Evolutionary conservation across 495 filamentous ascomycete genomes (phyloP).

Genomic region (Neurospora sp.): DNA sequence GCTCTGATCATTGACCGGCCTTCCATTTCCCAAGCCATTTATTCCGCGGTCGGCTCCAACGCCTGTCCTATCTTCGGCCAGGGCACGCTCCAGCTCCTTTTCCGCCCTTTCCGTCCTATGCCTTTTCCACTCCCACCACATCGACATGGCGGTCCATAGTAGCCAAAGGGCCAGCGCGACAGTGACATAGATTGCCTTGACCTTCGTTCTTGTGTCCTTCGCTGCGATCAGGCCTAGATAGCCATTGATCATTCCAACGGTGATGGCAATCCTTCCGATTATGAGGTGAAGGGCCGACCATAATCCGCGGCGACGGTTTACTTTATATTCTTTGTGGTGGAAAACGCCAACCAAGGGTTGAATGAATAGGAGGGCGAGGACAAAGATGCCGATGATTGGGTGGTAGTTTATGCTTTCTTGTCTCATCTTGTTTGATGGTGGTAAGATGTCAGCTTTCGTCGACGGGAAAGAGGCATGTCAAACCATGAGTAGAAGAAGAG

Average conservation of each 20-base stretch:
- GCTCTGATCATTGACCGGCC: background rate
- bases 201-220: background rate
- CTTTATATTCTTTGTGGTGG: constrained; percentile 48
- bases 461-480: too few species aligned
- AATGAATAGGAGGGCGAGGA: constrained; percentile 41
- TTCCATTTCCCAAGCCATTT: background rate
- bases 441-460: background rate
- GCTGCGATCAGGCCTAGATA: constrained; percentile 43
- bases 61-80: constrained; percentile 4
- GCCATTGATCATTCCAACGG: constrained; percentile 58
- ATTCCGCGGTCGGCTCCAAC: background rate
- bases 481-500: background rate
- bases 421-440: constrained; percentile 6
- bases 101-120: background rate
- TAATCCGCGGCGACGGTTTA: constrained; percentile 32
- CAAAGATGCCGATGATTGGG: constrained; percentile 49
- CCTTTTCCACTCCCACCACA: background rate
- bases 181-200: background rate
- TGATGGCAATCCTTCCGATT: constrained; percentile 48
- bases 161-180: background rate
- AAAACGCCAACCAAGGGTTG: constrained; percentile 52
- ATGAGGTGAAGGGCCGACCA: constrained; percentile 51
- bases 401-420: constrained; percentile 25
- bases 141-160: background rate
- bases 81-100: constrained; percentile 16